A percentile compares a stretch with the other conserved stretches of the same genome.
Evolutionary conservation across 257 asterid species (phyloP).

Genomic region (Thymus quinquecostatus): DNA sequence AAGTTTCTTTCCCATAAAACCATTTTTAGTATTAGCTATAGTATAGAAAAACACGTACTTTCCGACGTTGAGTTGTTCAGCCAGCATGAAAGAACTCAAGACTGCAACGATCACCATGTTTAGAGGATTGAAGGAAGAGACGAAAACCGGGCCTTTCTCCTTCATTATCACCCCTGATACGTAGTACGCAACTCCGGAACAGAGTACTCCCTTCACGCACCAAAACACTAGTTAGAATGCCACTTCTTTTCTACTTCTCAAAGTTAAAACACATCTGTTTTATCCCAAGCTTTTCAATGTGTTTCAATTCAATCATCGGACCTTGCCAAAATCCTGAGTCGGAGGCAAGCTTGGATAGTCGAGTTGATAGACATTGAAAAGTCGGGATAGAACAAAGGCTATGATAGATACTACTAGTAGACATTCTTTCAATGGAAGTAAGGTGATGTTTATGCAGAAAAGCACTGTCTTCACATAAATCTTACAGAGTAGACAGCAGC

Average conservation of each 20-base stretch:
- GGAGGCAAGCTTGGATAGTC: no score
- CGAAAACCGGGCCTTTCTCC: constrained; percentile 61
- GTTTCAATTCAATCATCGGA: no score
- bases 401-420: no score
- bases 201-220: constrained; percentile 45
- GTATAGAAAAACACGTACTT: constrained; percentile 39
- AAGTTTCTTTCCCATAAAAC: no score
- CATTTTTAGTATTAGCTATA: no score
- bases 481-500: constrained; percentile 54
- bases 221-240: not conserved
- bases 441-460: not conserved
- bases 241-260: no score
- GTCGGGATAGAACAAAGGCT: no score
- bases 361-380: no score
- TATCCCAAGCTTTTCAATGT: no score
- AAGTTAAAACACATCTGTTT: no score
- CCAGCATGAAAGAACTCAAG: constrained; percentile 52
- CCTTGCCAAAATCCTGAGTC: no score
- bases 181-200: constrained; percentile 53
- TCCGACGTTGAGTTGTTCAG: constrained; percentile 55
- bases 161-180: constrained; percentile 52
- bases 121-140: constrained; percentile 55
- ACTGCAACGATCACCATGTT: constrained; percentile 62
- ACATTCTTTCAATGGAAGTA: not conserved
- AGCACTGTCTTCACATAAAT: not conserved